These are phyloP conservation scores for Lasiodiplodia hormozganensis DNA, from an alignment of 2,329 filamentous ascomycete genomes.

Conservation along the genomic window DNA sequence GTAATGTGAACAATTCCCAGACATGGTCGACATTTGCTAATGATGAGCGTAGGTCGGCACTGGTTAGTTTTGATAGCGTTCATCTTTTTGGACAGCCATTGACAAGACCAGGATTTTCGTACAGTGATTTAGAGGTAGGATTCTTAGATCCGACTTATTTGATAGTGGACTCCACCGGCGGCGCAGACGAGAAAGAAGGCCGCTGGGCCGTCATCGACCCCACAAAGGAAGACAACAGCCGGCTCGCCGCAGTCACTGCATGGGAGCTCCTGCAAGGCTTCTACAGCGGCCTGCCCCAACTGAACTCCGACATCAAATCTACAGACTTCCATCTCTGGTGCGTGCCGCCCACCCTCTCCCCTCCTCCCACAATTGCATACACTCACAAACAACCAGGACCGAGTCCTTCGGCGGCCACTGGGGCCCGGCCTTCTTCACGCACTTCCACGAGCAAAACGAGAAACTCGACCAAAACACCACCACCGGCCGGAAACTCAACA, in stretches of 20 bases:
- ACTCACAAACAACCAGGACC: no score
- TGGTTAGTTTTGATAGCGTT: background rate
- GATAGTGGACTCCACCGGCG: background rate
- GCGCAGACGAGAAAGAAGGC: background rate
- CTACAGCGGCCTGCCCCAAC: conserved; percentile 43
- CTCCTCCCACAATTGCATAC: no score
- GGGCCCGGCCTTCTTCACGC: conserved; percentile 62
- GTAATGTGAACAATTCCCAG: background rate
- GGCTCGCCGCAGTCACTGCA: conserved; percentile 43
- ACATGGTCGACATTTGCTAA: no score
- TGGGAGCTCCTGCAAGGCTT: conserved; percentile 48
- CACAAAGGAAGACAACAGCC: conserved; percentile 53
- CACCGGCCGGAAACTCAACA: conserved; percentile 40
- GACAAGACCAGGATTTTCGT: conserved; percentile 47
- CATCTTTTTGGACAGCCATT: conserved; percentile 41
- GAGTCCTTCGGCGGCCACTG: conserved; percentile 65
- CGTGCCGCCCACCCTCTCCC: no score
- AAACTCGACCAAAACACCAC: conserved; percentile 45
- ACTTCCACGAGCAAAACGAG: conserved; percentile 65
- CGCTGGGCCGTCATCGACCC: conserved; percentile 48
- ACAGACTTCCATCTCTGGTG: conserved; percentile 61
- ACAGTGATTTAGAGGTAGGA: conserved; percentile 36
- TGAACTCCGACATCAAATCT: conserved; percentile 60
- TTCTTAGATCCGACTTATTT: background rate
- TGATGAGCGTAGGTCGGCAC: background rate